A percentile compares a stretch with the other conserved stretches of the same genome.
phyloP scores from a whole-genome alignment of 805 yeast species.

The Saturnispora serradocipensis region DNA sequence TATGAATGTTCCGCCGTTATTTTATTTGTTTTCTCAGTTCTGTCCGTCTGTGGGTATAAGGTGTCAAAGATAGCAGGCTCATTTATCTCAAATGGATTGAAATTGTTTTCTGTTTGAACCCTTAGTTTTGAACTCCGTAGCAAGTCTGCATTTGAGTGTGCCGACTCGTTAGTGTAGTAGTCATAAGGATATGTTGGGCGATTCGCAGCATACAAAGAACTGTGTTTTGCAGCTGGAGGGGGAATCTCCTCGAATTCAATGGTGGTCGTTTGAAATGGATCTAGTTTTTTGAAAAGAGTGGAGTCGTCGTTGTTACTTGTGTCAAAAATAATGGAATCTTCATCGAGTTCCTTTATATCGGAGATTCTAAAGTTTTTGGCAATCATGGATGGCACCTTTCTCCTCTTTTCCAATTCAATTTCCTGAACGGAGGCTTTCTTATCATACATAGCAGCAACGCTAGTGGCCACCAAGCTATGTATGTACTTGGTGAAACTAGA shows the following conservation, averaged over 20 bases:
- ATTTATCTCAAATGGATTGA: neutral
- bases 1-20: neutral
- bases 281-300: neutral
- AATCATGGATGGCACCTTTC: constrained; percentile 16
- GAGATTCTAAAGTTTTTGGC: constrained; percentile 1
- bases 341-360: neutral
- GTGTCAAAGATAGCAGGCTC: neutral
- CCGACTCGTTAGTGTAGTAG: neutral
- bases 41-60: neutral
- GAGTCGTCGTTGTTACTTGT: neutral
- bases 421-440: constrained; percentile 9
- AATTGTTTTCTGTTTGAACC: neutral
- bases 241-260: constrained; percentile 25
- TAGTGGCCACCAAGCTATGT: constrained; percentile 20
- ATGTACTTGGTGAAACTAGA: constrained; percentile 18
- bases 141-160: constrained; percentile 1
- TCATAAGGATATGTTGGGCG: constrained; percentile 20
- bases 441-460: constrained; percentile 22
- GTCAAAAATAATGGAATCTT: neutral
- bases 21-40: neutral
- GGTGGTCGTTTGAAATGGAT: neutral
- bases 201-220: constrained; percentile 31
- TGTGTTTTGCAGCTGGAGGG: constrained; percentile 27
- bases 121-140: neutral
- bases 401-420: constrained; percentile 16